Base-by-base conservation (phyloP, 306 rosid species). In the Prunus davidiana region DNA sequence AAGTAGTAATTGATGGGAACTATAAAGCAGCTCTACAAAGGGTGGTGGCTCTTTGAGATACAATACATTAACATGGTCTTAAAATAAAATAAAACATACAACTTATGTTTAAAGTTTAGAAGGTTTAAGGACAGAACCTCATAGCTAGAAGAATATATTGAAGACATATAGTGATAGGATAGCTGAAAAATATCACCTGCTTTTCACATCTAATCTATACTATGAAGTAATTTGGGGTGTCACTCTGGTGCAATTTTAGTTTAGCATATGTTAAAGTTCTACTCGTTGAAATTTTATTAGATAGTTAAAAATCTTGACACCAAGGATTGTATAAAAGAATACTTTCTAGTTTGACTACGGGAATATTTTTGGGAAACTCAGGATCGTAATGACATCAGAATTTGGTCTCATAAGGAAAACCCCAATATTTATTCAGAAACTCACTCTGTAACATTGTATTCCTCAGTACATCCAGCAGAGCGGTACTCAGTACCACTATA, bases 391-490 rank as follows among this genome's bases (percentile, higher is more conserved):
- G 63, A 13, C 12, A 22, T 22, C 3, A 57, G 4, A 30, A 57
- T 57, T 57, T 4, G 6, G 63, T 12, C 63, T 20, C 5, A 1
- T 57, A 24, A 7, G 11, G 19, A 18, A 7, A 55, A 19, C 60
- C 10, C 60, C 7, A 71, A 25, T 12, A 65, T 22, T 30, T 55
- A 27, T 75, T 47, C 41, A 54, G 64, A 64, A 78, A 87, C 93
- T 83, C 82, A 93, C 98, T 86, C 84, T 25, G 89, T 77, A 67
- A 93, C 85, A 67, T 71, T 67, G 78, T 93, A 93, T 85, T 90
- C 98, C 87, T 93, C 98, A 1, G 96, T 73, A 83, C 97, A 93
- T 78, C 98, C 98, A 76, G 97, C 96, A 76, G 97, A 93, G 15
- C 91, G 96, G 85, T 91, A 90, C 82, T 91, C 98, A 1, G 79